Conservation (phyloP, 108 stramenopile species). For the Nitzschia sp. region DNA sequence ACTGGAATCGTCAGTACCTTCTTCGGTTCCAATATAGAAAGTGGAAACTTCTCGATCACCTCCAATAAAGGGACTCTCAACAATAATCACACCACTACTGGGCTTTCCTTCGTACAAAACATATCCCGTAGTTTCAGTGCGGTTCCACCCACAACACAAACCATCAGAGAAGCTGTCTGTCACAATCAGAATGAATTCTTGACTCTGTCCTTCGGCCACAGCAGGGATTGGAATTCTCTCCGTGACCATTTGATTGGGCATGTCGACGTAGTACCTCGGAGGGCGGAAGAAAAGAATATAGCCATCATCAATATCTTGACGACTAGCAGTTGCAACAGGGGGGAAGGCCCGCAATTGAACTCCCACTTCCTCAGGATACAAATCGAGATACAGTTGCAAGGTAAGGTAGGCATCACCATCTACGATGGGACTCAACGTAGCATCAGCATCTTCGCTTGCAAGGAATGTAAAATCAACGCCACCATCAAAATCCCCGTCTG, state of each 20-base stretch:
- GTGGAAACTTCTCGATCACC: slow-evolving; percentile 9
- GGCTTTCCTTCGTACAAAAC: slow-evolving; percentile 31
- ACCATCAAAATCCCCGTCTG: slow-evolving; percentile 24
- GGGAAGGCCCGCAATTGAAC: slow-evolving; percentile 24
- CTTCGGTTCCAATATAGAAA: slow-evolving; percentile 10
- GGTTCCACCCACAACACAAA: slow-evolving; percentile 34
- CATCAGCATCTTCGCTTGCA: slow-evolving; percentile 1
- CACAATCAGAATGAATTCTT: slow-evolving; percentile 30
- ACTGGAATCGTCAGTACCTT: neutral
- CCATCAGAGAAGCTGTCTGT: slow-evolving; percentile 35
- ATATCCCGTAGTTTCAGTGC: slow-evolving; percentile 19
- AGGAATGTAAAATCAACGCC: slow-evolving; percentile 30
- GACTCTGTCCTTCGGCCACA: neutral
- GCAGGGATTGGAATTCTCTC: slow-evolving; percentile 24
- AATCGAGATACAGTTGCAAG: slow-evolving; percentile 24
- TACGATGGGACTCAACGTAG: neutral
- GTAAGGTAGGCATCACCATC: slow-evolving; percentile 21
- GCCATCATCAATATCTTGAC: neutral
- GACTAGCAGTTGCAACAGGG: neutral
- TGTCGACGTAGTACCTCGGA: slow-evolving; percentile 22
- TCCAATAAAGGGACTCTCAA: slow-evolving; percentile 13
- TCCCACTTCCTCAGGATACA: slow-evolving; percentile 35
- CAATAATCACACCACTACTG: slow-evolving; percentile 4
- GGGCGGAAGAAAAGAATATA: slow-evolving; percentile 38
- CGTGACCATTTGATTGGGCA: slow-evolving; percentile 16